Percentiles rank a stretch among this genome's conserved stretches.
phyloP scores from a whole-genome alignment of 2,329 filamentous ascomycete species.

The Colletotrichum paranaense region DNA sequence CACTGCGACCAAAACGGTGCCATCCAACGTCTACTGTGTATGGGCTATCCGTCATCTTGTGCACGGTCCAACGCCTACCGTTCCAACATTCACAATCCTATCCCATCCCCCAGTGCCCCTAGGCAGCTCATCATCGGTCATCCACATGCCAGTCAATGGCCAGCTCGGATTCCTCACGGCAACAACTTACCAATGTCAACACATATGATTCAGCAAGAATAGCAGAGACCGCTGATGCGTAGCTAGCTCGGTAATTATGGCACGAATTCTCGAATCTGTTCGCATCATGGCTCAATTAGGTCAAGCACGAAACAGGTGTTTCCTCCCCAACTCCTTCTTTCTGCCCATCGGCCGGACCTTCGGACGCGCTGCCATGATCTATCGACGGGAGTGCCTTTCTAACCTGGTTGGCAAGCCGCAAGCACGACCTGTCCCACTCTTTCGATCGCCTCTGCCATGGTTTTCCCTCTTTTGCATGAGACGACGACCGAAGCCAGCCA shows the following conservation, averaged over 20 bases:
- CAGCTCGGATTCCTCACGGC: background rate
- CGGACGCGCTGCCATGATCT: background rate
- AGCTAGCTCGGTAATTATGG: background rate
- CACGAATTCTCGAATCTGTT: background rate
- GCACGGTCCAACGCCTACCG: background rate
- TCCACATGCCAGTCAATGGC: conserved; percentile 4
- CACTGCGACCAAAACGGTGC: background rate
- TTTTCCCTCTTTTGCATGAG: conserved; percentile 3
- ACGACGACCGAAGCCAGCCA: conserved; percentile 11
- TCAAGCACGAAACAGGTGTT: background rate
- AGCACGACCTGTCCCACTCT: conserved; percentile 6
- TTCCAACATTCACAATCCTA: background rate
- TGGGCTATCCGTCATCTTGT: background rate
- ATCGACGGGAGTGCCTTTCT: background rate
- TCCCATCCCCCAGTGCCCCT: background rate
- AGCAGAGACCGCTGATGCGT: background rate
- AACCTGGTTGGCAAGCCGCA: background rate
- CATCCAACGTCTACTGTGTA: background rate
- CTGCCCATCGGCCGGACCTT: background rate
- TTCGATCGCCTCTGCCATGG: conserved; percentile 8
- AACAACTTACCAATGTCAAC: background rate
- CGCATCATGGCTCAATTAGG: background rate
- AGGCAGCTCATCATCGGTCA: background rate
- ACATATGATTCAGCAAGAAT: background rate
- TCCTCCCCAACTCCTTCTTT: background rate